Evolutionary conservation across 2,329 filamentous ascomycete species (phyloP), one percentile per base, ranked within the genome.

Genomic region (Alternaria arborescens): DNA sequence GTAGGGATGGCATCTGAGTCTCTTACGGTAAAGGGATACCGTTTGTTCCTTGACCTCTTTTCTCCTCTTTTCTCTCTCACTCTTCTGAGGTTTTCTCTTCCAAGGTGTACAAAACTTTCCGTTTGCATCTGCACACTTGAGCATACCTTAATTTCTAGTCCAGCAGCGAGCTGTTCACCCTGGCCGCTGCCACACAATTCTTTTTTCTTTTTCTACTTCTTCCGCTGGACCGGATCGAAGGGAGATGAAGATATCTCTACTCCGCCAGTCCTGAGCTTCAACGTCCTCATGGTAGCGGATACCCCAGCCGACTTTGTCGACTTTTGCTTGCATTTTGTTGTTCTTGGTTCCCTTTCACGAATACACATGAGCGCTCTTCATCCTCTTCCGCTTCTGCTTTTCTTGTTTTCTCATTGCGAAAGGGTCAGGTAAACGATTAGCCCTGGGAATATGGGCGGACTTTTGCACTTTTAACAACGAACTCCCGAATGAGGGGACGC

Each of bases 1-100:
- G 62, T 77, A 76, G 62, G 61, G 42, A 41, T 55, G 50, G 56
- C 55, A 53, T 24, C 41, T 55, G 43, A 46, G 14, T 32, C 10
- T n/a, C 30, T 7, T 24, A 12, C 18, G 14, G 30, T 36, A 24
- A 26, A 38, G 38, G 34, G 4, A 18, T 16, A 11, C 24, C 20
- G 5, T 12, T 30, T 30, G 32, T 40, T 47, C 48, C 34, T 43
- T 58, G 7, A 8, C 24, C 20, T 36, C 24, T 32, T 57, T 38
- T 40, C 16, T 34, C 22, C 8, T 26, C 16, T 11, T 50, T 18
- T 22, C 16, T 12, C n/a, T 50, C 30, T 36, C 20, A 11, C 4
- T n/a, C 32, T 36, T 14, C 14, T 20, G 32, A 18, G 41, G 53
- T 52, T 22, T 20, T 41, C 38, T 22, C 32, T 36, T 14, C 30